Conservation (phyloP, 176 grass and related monocot genomes). For the Cenchrus fungigraminus region DNA sequence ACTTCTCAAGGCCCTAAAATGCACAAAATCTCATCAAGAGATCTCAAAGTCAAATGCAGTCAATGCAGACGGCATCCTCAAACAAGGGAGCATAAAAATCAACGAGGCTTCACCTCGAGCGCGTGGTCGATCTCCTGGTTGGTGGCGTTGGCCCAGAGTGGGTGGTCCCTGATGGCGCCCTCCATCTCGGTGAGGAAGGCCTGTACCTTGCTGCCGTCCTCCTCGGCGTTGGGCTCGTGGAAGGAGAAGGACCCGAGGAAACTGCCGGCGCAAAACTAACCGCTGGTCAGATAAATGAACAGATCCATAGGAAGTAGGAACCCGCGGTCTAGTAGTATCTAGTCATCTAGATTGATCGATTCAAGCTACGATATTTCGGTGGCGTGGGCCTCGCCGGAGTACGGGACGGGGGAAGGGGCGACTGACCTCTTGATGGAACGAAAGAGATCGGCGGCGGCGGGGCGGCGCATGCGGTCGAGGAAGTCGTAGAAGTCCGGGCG, state of each 20-base stretch:
- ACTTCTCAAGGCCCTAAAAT: conserved; percentile 82
- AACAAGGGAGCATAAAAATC: neutral
- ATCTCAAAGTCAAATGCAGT: neutral
- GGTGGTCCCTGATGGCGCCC: conserved; percentile 65
- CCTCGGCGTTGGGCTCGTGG: conserved; percentile 55
- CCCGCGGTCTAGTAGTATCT: neutral
- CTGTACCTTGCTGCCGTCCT: conserved; percentile 68
- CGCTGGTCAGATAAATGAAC: neutral
- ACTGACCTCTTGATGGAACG: conserved; percentile 75
- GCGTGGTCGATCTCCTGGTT: conserved; percentile 82
- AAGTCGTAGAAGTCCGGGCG: conserved; percentile 83
- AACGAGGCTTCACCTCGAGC: conserved; percentile 61
- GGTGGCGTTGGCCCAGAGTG: conserved; percentile 71
- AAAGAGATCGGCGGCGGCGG: conserved; percentile 75
- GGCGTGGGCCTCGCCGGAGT: neutral
- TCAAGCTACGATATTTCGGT: neutral
- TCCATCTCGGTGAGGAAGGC: conserved; percentile 74
- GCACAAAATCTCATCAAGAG: neutral
- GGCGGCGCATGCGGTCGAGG: conserved; percentile 84
- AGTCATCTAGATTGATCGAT: neutral
- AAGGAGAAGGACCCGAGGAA: conserved; percentile 81
- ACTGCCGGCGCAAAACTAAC: conserved; percentile 38
- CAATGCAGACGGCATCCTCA: neutral
- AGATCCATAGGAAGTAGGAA: neutral
- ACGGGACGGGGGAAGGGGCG: neutral